Percentiles rank a stretch among this genome's conserved stretches.
Conservation (phyloP, 2,329 filamentous ascomycete genomes). For the Fusarium sp. region DNA sequence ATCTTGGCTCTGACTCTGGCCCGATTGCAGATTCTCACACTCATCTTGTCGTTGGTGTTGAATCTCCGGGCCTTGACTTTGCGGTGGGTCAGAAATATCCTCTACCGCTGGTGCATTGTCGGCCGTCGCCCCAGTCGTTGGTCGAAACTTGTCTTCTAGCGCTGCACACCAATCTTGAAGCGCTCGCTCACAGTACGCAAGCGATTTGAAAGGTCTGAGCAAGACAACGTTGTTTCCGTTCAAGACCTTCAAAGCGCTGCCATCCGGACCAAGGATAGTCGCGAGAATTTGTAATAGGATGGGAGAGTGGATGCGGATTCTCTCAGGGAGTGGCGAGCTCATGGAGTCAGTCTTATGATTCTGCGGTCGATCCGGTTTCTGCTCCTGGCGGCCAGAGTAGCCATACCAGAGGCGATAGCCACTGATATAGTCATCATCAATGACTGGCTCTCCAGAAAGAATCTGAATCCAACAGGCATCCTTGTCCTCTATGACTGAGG, state of each 20-base stretch:
- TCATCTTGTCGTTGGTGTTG: no score
- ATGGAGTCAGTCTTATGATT: not conserved
- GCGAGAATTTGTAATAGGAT: not conserved
- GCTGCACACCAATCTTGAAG: not conserved
- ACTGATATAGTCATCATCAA: not conserved
- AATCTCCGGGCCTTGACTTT: no score
- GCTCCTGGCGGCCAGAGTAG: not conserved
- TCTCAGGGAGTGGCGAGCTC: not conserved
- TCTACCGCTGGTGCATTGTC: not conserved
- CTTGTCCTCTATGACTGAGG: not conserved
- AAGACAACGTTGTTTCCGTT: not conserved
- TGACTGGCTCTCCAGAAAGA: not conserved
- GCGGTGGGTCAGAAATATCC: no score
- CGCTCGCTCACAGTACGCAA: not conserved
- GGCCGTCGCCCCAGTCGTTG: not conserved
- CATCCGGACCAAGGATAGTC: not conserved
- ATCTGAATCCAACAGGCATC: not conserved
- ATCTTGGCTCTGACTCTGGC: no score
- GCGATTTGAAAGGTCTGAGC: not conserved
- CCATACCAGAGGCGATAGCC: not conserved
- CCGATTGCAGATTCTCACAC: no score
- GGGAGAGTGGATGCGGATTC: not conserved
- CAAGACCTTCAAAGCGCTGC: not conserved
- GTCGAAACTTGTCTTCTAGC: not conserved
- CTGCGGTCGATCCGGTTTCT: not conserved